Base-by-base conservation (phyloP, 1,284 basidiomycete genomes). In the Phylloporus gajari region DNA sequence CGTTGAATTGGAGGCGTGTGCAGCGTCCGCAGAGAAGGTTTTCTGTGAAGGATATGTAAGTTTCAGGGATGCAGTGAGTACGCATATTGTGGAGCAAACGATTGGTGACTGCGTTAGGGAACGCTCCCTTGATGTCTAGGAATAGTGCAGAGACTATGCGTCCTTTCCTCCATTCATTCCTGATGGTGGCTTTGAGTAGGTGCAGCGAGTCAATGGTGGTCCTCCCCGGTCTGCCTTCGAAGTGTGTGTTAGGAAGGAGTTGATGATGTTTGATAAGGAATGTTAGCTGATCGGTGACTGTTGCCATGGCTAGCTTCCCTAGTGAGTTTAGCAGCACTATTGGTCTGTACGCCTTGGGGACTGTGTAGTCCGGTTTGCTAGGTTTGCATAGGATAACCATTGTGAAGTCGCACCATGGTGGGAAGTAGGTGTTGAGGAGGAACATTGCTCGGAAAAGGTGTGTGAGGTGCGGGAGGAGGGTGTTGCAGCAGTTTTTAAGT, bases 71-170 rank as follows among this genome's bases (percentile, higher is more conserved):
- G 35, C 35, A 35, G 35, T 8, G 35, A 35, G 35, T 35, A 35
- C 8, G 48, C 65, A 66, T 66, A 38, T 66, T 66, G 35, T 66
- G 51, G 7, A 66, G 30, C 3, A 66, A 38, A 23, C 21, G 21
- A 4, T 56, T 15, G 1, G 27, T 66, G 4, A 66, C 38, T 19
- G 51, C 17, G 13, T 58, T 66, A 1, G 53, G 65, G 25, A 66
- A 66, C 42, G 51, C 35, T 35, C 35, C 35, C 35, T 35, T 8
- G 8, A 35, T 35, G 35, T 35, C 35, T 35, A 35, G 35, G 65
- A 66, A 58, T 2, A 66, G 65, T 3, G 30, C 19, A 0, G 53
- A 66, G 8, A 44, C 38, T 5, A 40, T 15, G 2, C 30, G 13
- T 2, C 19, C 2, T 32, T 15, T 25, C 1, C 25, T 5, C 51